phyloP scores from a whole-genome alignment of 495 filamentous ascomycete species.

The Copromyces sp. region DNA sequence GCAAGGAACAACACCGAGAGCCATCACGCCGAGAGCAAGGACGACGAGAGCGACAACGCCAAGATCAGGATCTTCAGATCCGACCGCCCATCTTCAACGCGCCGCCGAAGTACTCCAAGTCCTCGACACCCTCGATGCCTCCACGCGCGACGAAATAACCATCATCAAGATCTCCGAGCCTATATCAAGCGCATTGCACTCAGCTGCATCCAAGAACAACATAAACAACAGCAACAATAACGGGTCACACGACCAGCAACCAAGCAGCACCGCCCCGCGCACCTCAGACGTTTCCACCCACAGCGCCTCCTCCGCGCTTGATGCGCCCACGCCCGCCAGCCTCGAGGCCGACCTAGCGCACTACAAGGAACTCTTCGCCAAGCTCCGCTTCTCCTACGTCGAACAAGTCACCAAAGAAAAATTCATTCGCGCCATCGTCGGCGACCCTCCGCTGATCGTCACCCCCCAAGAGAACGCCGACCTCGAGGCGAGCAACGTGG shows the following conservation, averaged over 20 bases:
- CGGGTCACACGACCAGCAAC: conserved; percentile 1
- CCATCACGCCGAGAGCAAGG: background rate
- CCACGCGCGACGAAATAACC: conserved; percentile 44
- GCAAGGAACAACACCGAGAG: background rate
- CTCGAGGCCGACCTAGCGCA: conserved; percentile 80
- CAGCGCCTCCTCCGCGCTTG: conserved; percentile 38
- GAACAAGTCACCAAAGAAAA: conserved; percentile 77
- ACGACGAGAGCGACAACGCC: background rate
- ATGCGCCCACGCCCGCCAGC: conserved; percentile 60
- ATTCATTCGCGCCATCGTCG: conserved; percentile 67
- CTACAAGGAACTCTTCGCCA: conserved; percentile 90
- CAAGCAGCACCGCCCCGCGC: conserved; percentile 22
- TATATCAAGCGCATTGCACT: conserved; percentile 39
- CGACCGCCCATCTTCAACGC: conserved; percentile 8
- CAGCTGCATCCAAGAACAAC: conserved; percentile 9
- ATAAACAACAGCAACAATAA: conserved; percentile 27
- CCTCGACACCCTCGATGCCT: conserved; percentile 26
- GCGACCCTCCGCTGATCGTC: conserved; percentile 77
- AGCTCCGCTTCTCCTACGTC: conserved; percentile 88
- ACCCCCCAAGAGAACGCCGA: conserved; percentile 72
- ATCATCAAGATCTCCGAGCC: conserved; percentile 70
- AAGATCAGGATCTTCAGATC: conserved; percentile 3
- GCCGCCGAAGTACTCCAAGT: conserved; percentile 19
- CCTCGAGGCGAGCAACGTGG: conserved; percentile 58
- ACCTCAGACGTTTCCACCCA: conserved; percentile 56